Percentiles rank a stretch among this genome's conserved stretches.
phyloP scores from a whole-genome alignment of 257 asterid species.

The Avicennia marina region DNA sequence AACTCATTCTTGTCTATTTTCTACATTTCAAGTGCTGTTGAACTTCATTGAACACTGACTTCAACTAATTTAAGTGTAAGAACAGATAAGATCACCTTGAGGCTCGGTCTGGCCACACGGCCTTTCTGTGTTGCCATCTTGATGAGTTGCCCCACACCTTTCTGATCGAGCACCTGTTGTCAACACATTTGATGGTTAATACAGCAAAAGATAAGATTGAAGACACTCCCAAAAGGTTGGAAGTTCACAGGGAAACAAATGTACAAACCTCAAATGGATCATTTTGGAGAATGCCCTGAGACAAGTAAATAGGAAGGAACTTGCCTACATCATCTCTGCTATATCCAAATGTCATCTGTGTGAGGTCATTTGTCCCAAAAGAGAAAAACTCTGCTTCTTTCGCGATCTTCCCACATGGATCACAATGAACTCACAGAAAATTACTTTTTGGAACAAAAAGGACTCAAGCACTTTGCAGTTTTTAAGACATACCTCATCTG shows the following conservation, averaged over 20 bases:
- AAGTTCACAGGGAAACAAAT: not conserved
- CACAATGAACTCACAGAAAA: not conserved
- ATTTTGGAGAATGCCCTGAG: slow-evolving; percentile 85
- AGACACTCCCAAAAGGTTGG: too few relatives aligned
- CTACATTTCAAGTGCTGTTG: too few relatives aligned
- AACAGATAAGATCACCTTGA: slow-evolving; percentile 53
- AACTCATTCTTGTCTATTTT: too few relatives aligned
- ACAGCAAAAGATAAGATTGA: too few relatives aligned
- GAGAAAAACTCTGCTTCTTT: slow-evolving; percentile 97
- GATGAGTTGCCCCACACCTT: slow-evolving; percentile 92
- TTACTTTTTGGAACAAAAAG: too few relatives aligned
- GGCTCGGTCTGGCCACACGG: slow-evolving; percentile 84
- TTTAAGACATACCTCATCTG: slow-evolving; percentile 66
- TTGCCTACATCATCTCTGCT: slow-evolving; percentile 97
- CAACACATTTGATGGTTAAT: too few relatives aligned
- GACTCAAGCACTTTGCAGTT: too few relatives aligned
- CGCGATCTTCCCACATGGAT: slow-evolving; percentile 70
- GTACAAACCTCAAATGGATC: slow-evolving; percentile 89
- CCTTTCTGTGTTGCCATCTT: slow-evolving; percentile 90
- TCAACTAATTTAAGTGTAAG: too few relatives aligned
- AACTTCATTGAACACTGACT: too few relatives aligned
- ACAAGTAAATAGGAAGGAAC: slow-evolving; percentile 75
- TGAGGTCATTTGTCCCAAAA: slow-evolving; percentile 92
- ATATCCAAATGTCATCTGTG: slow-evolving; percentile 96
- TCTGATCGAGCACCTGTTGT: slow-evolving; percentile 56